Base-by-base conservation (phyloP, 2,329 filamentous ascomycete genomes). In the Paecilomyces sp. region DNA sequence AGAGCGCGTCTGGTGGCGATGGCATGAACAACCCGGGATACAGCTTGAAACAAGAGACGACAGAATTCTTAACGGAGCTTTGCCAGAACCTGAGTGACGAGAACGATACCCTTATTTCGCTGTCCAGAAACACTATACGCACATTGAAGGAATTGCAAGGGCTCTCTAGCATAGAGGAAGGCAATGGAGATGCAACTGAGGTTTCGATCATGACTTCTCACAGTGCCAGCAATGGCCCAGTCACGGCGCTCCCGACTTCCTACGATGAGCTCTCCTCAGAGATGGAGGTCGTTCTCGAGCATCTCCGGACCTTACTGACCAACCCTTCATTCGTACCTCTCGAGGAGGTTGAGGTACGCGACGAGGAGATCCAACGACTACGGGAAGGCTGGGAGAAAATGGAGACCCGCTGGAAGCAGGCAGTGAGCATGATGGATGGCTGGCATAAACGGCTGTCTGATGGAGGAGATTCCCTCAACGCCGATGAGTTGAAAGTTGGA, bases 251-350 rank as follows among this genome's bases (percentile, higher is more conserved):
- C 24, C 82, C 84, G n/a, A 80, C 81, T 1, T 83, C 83, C 15
- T 86, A 91, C 66, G 89, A 92, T 53, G 83, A 80, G 5, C 75
- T 97, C 62, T 85, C 88, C 0, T 71, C 77, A 8, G 89, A 95
- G 64, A 85, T 97, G 76, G 88, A 92, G 57, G 80, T 80, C 6
- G 87, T 96, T 9, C 81, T 97, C 61, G 86, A 89, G 34, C 91
- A 96, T 70, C 83, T 99, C 64, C 85, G 89, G 64, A 88, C 84
- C 2, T 85, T 99, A 41, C 81, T 99, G 53, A 97, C 92, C 8
- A 97, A 97, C 69, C 94, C 94, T 1, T 96, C 92, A 2, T 99
- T 97, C 72, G 94, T 97, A 13, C 90, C 93, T 0, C 85, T 97
- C 24, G 94, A 97, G 68, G 94, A 97, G 73, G 91, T 99, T 1